Evolutionary conservation across 2,329 filamentous ascomycete species (phyloP).

Genomic region (Penicillium palitans): DNA sequence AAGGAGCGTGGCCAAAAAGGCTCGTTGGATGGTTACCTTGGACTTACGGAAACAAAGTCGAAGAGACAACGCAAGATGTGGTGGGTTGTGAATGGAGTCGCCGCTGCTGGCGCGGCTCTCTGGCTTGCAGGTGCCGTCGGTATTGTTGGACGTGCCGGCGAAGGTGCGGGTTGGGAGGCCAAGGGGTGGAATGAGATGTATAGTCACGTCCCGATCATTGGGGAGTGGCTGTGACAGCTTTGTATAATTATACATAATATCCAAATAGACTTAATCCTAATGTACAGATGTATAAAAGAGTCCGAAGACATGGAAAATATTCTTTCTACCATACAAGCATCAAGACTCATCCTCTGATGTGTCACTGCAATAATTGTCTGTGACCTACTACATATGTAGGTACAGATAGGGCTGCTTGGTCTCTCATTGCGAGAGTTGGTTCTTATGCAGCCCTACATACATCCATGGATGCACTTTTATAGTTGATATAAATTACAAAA

Average conservation of each 20-base stretch:
- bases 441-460: too few relatives aligned
- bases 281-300: neutral
- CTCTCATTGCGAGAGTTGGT: neutral
- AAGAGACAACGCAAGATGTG: slow-evolving; percentile 63
- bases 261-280: slow-evolving; percentile 1
- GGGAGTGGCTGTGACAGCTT: slow-evolving; percentile 50
- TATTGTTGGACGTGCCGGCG: slow-evolving; percentile 70
- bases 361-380: neutral
- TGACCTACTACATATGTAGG: neutral
- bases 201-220: slow-evolving; percentile 58
- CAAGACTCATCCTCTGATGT: neutral
- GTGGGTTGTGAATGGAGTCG: slow-evolving; percentile 69
- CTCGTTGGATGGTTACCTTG: slow-evolving; percentile 36
- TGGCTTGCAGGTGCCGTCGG: slow-evolving; percentile 83
- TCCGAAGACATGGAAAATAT: neutral
- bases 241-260: neutral
- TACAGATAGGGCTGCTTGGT: neutral
- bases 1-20: slow-evolving; percentile 32
- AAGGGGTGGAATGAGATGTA: slow-evolving; percentile 77
- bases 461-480: neutral
- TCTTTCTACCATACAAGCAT: neutral
- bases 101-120: slow-evolving; percentile 58
- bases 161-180: slow-evolving; percentile 74
- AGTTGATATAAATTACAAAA: slow-evolving; percentile 4
- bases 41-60: slow-evolving; percentile 51